These are phyloP conservation scores for Phytopythium litorale DNA, from an alignment of 352 stramenopile species.

Conservation along the genomic window DNA sequence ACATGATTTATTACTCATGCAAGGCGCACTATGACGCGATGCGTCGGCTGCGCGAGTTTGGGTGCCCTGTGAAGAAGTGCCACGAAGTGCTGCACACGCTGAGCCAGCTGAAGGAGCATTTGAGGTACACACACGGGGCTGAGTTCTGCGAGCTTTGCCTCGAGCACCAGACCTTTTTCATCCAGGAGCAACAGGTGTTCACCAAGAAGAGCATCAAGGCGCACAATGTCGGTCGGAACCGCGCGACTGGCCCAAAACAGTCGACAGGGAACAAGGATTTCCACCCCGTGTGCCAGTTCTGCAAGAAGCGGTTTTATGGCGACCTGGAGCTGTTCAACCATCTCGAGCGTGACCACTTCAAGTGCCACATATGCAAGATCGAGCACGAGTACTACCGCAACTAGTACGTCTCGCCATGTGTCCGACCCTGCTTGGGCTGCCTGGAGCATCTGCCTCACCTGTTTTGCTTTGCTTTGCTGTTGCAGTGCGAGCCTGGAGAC, in stretches of 20 bases:
- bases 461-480: neutral
- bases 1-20: conserved; percentile 80
- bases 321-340: conserved; percentile 85
- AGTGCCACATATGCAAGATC: conserved; percentile 87
- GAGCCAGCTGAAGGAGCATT: conserved; percentile 62
- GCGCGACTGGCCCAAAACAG: conserved; percentile 35
- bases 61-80: conserved; percentile 64
- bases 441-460: neutral
- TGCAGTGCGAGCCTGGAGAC: conserved; percentile 72
- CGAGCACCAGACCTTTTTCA: conserved; percentile 73
- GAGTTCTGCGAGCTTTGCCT: conserved; percentile 82
- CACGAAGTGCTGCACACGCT: conserved; percentile 46
- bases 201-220: conserved; percentile 61
- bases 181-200: conserved; percentile 80
- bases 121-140: conserved; percentile 55
- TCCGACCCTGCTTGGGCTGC: neutral
- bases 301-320: conserved; percentile 81
- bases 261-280: conserved; percentile 66
- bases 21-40: conserved; percentile 55
- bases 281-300: conserved; percentile 89
- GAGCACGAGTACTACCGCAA: conserved; percentile 89
- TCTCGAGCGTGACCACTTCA: conserved; percentile 88
- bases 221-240: conserved; percentile 57
- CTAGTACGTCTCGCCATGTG: conserved; percentile 51
- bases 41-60: conserved; percentile 50